phyloP scores from a whole-genome alignment of 805 yeast genomes.

The Hanseniaspora thailandica region DNA sequence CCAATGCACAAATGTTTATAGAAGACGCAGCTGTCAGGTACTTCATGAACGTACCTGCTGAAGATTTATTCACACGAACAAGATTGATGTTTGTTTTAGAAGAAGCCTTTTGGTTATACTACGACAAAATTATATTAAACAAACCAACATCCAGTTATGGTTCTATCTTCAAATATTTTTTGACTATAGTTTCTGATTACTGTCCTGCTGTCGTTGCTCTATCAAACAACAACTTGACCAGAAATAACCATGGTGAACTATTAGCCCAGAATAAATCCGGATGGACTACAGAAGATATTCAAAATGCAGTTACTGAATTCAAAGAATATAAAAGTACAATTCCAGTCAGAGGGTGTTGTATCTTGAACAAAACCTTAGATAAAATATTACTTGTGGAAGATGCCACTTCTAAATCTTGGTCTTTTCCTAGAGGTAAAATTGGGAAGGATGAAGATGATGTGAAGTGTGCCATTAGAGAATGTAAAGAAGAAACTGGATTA shows the following conservation, averaged over 20 bases:
- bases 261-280: constrained; percentile 36
- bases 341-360: constrained; percentile 93
- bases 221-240: background rate
- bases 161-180: constrained; percentile 64
- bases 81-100: constrained; percentile 88
- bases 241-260: background rate
- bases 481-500: constrained; percentile 85
- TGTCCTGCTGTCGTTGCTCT: constrained; percentile 47
- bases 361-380: constrained; percentile 57
- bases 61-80: constrained; percentile 55
- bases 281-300: constrained; percentile 62
- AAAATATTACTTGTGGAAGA: constrained; percentile 76
- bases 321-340: constrained; percentile 76
- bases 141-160: background rate
- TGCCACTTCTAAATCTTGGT: constrained; percentile 73
- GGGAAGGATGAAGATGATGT: constrained; percentile 83
- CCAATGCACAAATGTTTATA: constrained; percentile 39
- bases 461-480: constrained; percentile 84
- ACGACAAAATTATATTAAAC: constrained; percentile 48
- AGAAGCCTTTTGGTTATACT: constrained; percentile 96
- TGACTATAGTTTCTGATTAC: constrained; percentile 50
- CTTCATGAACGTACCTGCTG: constrained; percentile 81
- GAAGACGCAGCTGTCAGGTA: constrained; percentile 86
- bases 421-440: constrained; percentile 94
- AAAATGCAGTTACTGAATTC: constrained; percentile 63